A percentile compares a stretch with the other conserved stretches of the same genome.
These are phyloP conservation scores for Wickerhamomyces alni DNA, from an alignment of 805 yeast species.

Conservation along the genomic window DNA sequence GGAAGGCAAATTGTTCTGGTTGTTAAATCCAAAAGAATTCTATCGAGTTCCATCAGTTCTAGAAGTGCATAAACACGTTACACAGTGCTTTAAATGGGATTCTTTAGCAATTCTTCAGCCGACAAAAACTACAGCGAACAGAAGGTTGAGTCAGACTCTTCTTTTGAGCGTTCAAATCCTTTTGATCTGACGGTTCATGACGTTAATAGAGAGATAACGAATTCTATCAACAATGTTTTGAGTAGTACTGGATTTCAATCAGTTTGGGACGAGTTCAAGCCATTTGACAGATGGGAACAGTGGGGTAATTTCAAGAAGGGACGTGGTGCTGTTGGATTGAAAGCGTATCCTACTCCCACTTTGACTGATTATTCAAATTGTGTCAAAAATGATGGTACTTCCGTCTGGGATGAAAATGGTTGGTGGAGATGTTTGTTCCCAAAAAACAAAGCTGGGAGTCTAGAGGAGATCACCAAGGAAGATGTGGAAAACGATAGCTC, in stretches of 20 bases:
- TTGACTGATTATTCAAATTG: conserved; percentile 58
- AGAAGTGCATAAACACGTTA: too few species aligned
- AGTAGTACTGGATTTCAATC: not conserved
- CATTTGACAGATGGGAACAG: conserved; percentile 10
- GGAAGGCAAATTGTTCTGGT: not conserved
- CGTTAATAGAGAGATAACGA: not conserved
- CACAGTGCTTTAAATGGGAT: conserved; percentile 2
- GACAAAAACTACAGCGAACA: conserved; percentile 2
- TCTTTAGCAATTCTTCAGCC: conserved; percentile 2
- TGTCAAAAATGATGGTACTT: conserved; percentile 54
- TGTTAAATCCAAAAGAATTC: not conserved
- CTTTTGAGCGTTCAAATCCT: not conserved
- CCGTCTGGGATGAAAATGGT: conserved; percentile 81
- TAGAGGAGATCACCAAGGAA: conserved; percentile 41
- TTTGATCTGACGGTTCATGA: not conserved
- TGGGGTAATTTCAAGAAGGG: conserved; percentile 12
- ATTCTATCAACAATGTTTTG: not conserved
- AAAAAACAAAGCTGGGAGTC: conserved; percentile 29
- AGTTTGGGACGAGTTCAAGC: conserved; percentile 1
- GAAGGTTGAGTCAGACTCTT: not conserved
- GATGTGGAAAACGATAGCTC: conserved; percentile 42
- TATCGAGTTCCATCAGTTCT: too few species aligned
- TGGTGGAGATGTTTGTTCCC: conserved; percentile 92
- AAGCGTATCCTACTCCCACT: conserved; percentile 55
- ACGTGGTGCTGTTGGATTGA: conserved; percentile 30